phyloP scores from a whole-genome alignment of 139 green algal species.

The Edaphochlamys debaryana region DNA sequence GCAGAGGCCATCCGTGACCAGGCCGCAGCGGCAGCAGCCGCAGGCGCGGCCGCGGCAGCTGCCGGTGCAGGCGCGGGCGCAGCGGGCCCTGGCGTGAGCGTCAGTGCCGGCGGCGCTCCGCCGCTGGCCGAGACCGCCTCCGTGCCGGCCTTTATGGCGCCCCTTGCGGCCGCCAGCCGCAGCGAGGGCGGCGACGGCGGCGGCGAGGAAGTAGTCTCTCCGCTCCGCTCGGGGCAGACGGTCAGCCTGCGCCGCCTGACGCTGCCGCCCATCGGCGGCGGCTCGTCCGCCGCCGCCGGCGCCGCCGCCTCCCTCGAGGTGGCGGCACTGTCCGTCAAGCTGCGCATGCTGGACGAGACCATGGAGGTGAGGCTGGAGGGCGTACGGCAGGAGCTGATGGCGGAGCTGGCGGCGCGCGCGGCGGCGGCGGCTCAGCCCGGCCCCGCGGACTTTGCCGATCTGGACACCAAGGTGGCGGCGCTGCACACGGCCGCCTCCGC shows the following conservation, averaged over 20 bases:
- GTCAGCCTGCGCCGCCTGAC: background rate
- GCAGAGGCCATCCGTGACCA: background rate
- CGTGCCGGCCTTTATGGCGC: no score
- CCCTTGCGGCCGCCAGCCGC: no score
- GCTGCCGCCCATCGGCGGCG: background rate
- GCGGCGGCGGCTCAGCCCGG: background rate
- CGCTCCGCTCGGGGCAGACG: no score
- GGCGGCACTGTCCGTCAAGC: background rate
- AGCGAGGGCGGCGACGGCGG: no score
- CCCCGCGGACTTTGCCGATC: background rate
- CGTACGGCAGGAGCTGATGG: conserved; percentile 8
- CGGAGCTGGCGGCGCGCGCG: background rate
- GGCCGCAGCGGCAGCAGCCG: background rate
- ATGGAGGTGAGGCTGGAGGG: background rate
- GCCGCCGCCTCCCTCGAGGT: background rate
- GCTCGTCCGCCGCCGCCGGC: background rate
- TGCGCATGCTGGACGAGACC: conserved; percentile 2
- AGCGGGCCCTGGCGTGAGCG: no score
- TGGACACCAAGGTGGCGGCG: conserved; percentile 42
- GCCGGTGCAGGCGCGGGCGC: background rate
- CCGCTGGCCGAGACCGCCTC: no score
- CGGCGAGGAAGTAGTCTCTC: no score
- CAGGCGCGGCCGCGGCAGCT: background rate
- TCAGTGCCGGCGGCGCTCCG: no score
- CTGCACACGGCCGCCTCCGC: conserved; percentile 21